Evolutionary conservation across 2,329 filamentous ascomycete species (phyloP).

Genomic region (Pseudogymnoascus sp.): DNA sequence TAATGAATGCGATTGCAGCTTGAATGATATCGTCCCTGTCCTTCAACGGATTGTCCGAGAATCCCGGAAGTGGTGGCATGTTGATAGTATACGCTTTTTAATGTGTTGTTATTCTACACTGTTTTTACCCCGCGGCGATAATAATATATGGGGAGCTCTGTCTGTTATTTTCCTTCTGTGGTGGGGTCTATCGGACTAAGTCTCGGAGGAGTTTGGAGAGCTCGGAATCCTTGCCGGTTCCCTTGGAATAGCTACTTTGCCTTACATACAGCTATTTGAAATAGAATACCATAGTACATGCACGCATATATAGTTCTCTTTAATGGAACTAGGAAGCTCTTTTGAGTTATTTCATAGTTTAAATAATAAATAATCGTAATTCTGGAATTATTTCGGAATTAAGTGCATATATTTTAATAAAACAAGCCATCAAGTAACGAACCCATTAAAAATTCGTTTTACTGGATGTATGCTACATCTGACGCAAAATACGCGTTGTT

Average conservation of each 20-base stretch:
- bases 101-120: not conserved
- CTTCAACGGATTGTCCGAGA: constrained; percentile 15
- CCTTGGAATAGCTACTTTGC: constrained; percentile 16
- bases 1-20: constrained; percentile 7
- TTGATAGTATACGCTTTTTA: not conserved
- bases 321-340: too few species aligned
- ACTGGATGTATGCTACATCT: constrained; percentile 2
- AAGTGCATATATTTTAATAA: not conserved
- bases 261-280: not conserved
- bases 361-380: not conserved
- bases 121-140: not conserved
- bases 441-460: not conserved
- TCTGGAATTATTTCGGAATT: not conserved
- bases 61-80: constrained; percentile 18
- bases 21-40: constrained; percentile 3
- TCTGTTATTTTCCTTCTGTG: not conserved
- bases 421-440: not conserved
- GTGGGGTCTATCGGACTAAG: not conserved
- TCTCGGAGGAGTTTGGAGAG: not conserved
- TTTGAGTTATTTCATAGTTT: not conserved
- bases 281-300: not conserved
- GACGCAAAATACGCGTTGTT: constrained; percentile 12
- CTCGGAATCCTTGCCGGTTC: not conserved
- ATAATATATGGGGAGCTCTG: not conserved
- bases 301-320: too few species aligned